Percentiles rank a stretch among this genome's conserved stretches.
These are phyloP conservation scores for Erodium chrysanthum DNA, from an alignment of 441 rosid genomes.

Conservation along the genomic window DNA sequence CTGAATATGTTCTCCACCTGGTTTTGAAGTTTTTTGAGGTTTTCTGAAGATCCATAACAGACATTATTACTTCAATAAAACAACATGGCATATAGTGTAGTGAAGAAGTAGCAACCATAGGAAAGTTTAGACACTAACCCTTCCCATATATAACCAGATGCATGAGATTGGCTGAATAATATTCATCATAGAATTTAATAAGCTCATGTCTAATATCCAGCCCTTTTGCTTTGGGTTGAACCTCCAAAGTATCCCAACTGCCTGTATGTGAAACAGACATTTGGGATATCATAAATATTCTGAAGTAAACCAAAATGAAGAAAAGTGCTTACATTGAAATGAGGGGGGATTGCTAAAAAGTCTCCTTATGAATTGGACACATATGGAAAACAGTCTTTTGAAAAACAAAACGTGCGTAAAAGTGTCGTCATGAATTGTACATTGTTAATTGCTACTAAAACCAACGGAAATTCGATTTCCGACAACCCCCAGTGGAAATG, in stretches of 20 bases:
- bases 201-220: conserved; percentile 68
- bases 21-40: conserved; percentile 55
- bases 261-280: conserved; percentile 33
- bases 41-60: conserved; percentile 40
- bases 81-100: neutral
- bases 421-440: no score
- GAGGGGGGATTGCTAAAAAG: no score
- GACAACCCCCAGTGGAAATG: no score
- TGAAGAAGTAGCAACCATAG: conserved; percentile 8
- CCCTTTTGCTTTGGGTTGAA: conserved; percentile 67
- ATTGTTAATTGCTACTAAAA: no score
- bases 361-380: no score
- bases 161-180: conserved; percentile 91
- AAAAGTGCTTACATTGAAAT: neutral
- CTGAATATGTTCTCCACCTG: conserved; percentile 59
- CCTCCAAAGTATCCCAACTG: conserved; percentile 77
- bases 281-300: neutral
- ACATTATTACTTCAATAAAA: neutral
- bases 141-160: conserved; percentile 67
- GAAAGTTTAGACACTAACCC: conserved; percentile 36
- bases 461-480: no score
- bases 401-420: no score
- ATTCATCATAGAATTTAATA: conserved; percentile 59
- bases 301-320: neutral
- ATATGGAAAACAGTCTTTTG: no score